Evolutionary conservation across 2,329 filamentous ascomycete species (phyloP).

Genomic region (Delphinella strobiligena): DNA sequence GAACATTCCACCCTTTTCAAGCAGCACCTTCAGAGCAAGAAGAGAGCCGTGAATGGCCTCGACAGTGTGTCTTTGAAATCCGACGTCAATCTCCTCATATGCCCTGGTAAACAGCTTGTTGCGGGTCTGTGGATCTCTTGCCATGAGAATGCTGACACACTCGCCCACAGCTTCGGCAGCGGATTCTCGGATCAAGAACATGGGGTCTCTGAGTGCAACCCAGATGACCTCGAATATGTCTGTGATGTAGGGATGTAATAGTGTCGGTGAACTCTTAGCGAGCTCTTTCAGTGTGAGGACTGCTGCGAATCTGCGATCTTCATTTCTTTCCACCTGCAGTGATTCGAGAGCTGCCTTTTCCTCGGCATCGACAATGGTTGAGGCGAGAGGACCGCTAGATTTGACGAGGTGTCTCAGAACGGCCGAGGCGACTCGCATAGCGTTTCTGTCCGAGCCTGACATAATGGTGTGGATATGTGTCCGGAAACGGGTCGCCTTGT

Average conservation of each 20-base stretch:
- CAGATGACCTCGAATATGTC: conserved; percentile 93
- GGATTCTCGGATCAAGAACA: conserved; percentile 82
- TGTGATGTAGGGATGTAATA: conserved; percentile 93
- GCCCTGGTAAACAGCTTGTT: conserved; percentile 83
- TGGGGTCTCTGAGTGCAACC: conserved; percentile 81
- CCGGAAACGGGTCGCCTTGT: conserved; percentile 90
- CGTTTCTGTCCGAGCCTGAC: conserved; percentile 78
- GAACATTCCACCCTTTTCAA: conserved; percentile 95
- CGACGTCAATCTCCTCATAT: conserved; percentile 70
- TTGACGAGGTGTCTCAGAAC: conserved; percentile 83
- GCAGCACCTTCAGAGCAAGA: conserved; percentile 80
- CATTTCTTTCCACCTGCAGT: conserved; percentile 88
- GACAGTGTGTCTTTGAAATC: conserved; percentile 67
- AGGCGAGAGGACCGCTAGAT: conserved; percentile 85
- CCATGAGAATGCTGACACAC: conserved; percentile 90
- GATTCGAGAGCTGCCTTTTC: conserved; percentile 94
- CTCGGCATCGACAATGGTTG: conserved; percentile 90
- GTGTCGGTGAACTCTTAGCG: conserved; percentile 80
- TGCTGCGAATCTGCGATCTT: conserved; percentile 85
- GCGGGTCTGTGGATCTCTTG: conserved; percentile 80
- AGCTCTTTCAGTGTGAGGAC: conserved; percentile 85
- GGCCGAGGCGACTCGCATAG: conserved; percentile 81
- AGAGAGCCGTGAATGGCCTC: conserved; percentile 92
- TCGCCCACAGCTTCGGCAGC: conserved; percentile 88
- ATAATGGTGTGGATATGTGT: conserved; percentile 80